Evolutionary conservation across 2,329 filamentous ascomycete species (phyloP).

Genomic region (Calonectria hawksworthii): DNA sequence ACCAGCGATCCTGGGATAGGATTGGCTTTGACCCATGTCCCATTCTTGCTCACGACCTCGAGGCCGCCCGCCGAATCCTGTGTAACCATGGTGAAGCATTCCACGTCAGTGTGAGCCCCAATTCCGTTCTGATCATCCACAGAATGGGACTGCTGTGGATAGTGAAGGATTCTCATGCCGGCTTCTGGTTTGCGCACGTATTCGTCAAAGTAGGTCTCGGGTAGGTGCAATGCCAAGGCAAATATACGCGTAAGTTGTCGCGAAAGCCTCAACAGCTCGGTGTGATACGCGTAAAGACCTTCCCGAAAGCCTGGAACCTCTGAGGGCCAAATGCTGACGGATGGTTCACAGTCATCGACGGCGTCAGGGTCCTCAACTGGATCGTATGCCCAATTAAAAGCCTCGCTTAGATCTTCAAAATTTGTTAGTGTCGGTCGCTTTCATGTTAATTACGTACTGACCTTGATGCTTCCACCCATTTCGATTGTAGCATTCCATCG

Average conservation of each 20-base stretch:
- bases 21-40: slow-evolving; percentile 58
- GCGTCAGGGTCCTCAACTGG: slow-evolving; percentile 45
- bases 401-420: slow-evolving; percentile 48
- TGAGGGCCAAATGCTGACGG: slow-evolving; percentile 47
- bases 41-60: slow-evolving; percentile 59
- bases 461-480: slow-evolving; percentile 55
- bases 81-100: slow-evolving; percentile 63
- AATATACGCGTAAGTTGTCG: slow-evolving; percentile 56
- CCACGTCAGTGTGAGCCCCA: slow-evolving; percentile 63
- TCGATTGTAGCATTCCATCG: slow-evolving; percentile 55
- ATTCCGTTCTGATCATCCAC: slow-evolving; percentile 49
- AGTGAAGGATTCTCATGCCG: slow-evolving; percentile 56
- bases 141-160: slow-evolving; percentile 50
- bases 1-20: slow-evolving; percentile 60
- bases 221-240: slow-evolving; percentile 56
- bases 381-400: slow-evolving; percentile 53
- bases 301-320: slow-evolving; percentile 53
- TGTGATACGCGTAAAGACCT: slow-evolving; percentile 45
- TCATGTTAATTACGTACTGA: slow-evolving; percentile 17
- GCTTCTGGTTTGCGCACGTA: slow-evolving; percentile 50
- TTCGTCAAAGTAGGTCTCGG: slow-evolving; percentile 56
- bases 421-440: slow-evolving; percentile 25
- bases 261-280: slow-evolving; percentile 52
- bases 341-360: slow-evolving; percentile 42
- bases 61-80: slow-evolving; percentile 60